Evolutionary conservation across 2,329 filamentous ascomycete genomes (phyloP), one percentile per base, ranked within the genome.

Genomic region (Hortaea sp.): DNA sequence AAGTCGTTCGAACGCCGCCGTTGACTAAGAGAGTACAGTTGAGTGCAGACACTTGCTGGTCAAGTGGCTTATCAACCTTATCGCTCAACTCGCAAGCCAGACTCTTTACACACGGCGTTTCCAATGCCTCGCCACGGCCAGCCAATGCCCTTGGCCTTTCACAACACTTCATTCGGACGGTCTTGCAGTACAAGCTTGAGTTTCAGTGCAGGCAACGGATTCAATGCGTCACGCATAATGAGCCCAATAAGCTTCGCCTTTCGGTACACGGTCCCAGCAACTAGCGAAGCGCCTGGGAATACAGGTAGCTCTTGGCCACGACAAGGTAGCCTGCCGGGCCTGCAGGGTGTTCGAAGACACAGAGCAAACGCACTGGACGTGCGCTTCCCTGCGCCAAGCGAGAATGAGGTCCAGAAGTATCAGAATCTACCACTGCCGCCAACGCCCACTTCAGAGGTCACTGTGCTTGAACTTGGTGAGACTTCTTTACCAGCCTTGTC

Each of bases 81-180:
- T 20, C 20, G 20, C 20, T 20, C 20, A 20, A 2, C 20, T 20
- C 20, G 20, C 20, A 20, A 20, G 20, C 20, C 20, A 20, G 20
- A 4, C 20, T 20, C 20, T 20, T 20, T 20, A 20, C 20, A 20
- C 20, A 20, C 20, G 20, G 20, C 20, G 20, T 20, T 20, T 20
- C 40, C 29, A 42, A 31, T 42, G 29, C 9, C 20, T 31, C 29
- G 30, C 7, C 4, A 10, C 27, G 28, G 10, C 29, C 40, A 31
- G 29, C 34, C 34, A 11, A 45, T 45, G 44, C 44, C 44, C 9
- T 30, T 45, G n/a, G 39, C 44, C 6, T 41, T 45, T 27, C 39
- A 39, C 37, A 45, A 45, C 29, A 45, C 44, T 13, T n/a, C 30
- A 11, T 45, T 45, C 30, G 44, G 44, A 7, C 37, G 44, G 5